Conservation (phyloP, 108 stramenopile species). For the Stephanodiscus triporus region DNA sequence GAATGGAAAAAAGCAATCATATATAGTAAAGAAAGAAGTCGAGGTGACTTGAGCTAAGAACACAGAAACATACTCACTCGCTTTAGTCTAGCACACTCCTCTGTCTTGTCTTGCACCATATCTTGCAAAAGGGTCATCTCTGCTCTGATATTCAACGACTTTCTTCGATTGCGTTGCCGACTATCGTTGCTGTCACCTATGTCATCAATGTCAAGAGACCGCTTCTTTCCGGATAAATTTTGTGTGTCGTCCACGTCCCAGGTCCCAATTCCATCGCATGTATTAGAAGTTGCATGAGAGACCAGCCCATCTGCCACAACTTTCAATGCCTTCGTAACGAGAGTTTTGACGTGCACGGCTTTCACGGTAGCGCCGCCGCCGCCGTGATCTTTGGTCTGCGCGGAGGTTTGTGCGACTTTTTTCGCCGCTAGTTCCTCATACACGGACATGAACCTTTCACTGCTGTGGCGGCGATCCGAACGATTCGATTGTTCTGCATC, state of each 20-base stretch:
- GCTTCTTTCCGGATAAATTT: slow-evolving; percentile 8
- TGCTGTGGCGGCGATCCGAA: slow-evolving; percentile 1
- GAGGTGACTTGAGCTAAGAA: neutral
- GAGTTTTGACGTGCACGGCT: slow-evolving; percentile 2
- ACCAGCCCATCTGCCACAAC: slow-evolving; percentile 6
- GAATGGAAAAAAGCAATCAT: neutral
- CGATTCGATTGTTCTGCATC: neutral
- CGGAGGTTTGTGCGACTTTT: neutral
- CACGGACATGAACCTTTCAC: neutral
- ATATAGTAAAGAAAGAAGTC: neutral
- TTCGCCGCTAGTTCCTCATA: neutral
- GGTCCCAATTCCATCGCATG: slow-evolving; percentile 6
- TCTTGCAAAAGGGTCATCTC: slow-evolving; percentile 14
- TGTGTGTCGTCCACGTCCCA: slow-evolving; percentile 8
- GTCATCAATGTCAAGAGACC: neutral
- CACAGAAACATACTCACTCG: slow-evolving; percentile 6
- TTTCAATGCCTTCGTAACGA: slow-evolving; percentile 16
- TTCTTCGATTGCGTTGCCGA: slow-evolving; percentile 12
- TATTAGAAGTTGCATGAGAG: slow-evolving; percentile 1
- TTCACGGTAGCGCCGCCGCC: neutral
- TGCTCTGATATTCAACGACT: slow-evolving; percentile 17
- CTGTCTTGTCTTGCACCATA: slow-evolving; percentile 15
- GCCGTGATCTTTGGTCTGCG: neutral
- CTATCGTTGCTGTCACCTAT: neutral
- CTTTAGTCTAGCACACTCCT: slow-evolving; percentile 6